Evolutionary conservation across 208 protist species (phyloP), one percentile per base, ranked within the genome.

Genomic region (Leishmania major): DNA sequence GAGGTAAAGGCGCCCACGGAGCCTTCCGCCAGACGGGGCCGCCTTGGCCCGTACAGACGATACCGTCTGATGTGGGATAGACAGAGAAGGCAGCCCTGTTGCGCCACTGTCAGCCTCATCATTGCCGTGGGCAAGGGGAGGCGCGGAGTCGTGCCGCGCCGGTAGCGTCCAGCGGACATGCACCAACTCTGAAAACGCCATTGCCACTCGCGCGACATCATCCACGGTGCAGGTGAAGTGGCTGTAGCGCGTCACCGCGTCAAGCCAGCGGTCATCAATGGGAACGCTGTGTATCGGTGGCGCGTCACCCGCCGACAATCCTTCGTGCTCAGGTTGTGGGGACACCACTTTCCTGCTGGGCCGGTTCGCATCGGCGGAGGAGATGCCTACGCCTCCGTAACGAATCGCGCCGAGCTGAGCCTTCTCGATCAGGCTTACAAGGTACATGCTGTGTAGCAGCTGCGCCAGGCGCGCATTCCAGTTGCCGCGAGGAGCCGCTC

Each of bases 361-460:
- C 25, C 22, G 4, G 1, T 28, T 78, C 31, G 31, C 22, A 8
- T n/a, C n/a, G 25, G 49, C 25, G 13, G 15, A 22, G 60, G 59
- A 40, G 15, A 22, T 37, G 35, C 37, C 51, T 28, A 45, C 60
- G 28, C 53, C 25, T 1, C 49, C 17, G 40, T 72, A 69, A 69
- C 40, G 77, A 25, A 81, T 76, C 8, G 90, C 73, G 28, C 92
- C 88, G 25, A 92, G 76, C 76, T 97, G 95, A 3, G 95, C 95
- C 74, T 92, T 90, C 77, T 90, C 86, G 0, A 89, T 89, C 66
- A 93, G 87, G 7, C 92, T 93, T n/a, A 97, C 85, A 6, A 96
- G 84, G 66, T 89, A 93, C 64, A 88, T 81, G 80, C 87, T 88
- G 80, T 96, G 95, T 47, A 95, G 69, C 66, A 94, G 80, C 25